Conservation (phyloP, 495 filamentous ascomycete genomes). For the Acidomyces sp. region DNA sequence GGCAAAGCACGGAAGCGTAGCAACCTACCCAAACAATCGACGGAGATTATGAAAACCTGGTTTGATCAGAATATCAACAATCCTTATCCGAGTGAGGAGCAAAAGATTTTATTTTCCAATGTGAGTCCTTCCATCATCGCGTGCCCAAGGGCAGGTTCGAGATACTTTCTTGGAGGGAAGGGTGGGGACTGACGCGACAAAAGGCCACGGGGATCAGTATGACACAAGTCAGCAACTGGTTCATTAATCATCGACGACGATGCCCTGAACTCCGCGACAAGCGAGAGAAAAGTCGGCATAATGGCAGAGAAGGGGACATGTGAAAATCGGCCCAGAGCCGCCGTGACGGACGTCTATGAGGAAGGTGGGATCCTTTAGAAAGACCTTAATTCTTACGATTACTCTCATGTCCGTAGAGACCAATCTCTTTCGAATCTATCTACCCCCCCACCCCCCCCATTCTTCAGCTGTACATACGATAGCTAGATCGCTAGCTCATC, state of each 20-base stretch:
- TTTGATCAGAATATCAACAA: slow-evolving; percentile 20
- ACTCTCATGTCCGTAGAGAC: too few relatives aligned
- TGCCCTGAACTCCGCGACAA: slow-evolving; percentile 18
- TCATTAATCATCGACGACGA: slow-evolving; percentile 20
- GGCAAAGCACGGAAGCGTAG: slow-evolving; percentile 17
- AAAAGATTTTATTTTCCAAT: slow-evolving; percentile 16
- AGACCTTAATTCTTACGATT: too few relatives aligned
- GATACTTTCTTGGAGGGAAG: too few relatives aligned
- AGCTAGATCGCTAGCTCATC: too few relatives aligned
- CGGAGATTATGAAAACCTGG: slow-evolving; percentile 20
- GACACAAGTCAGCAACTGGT: slow-evolving; percentile 22
- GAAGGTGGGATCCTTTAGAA: too few relatives aligned
- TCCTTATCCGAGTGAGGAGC: slow-evolving; percentile 19
- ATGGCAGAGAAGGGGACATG: slow-evolving; percentile 1
- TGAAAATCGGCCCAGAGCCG: too few relatives aligned
- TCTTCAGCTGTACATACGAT: too few relatives aligned
- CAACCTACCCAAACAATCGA: slow-evolving; percentile 19
- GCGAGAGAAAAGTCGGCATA: slow-evolving; percentile 7
- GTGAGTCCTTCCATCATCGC: slow-evolving; percentile 6
- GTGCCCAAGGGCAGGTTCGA: too few relatives aligned
- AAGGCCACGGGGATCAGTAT: slow-evolving; percentile 18
- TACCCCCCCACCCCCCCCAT: too few relatives aligned
- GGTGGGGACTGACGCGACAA: too few relatives aligned
- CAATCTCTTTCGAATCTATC: too few relatives aligned
- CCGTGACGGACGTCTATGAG: too few relatives aligned